phyloP scores from a whole-genome alignment of 139 green algal species.

The Tetratostichococcus sp. region DNA sequence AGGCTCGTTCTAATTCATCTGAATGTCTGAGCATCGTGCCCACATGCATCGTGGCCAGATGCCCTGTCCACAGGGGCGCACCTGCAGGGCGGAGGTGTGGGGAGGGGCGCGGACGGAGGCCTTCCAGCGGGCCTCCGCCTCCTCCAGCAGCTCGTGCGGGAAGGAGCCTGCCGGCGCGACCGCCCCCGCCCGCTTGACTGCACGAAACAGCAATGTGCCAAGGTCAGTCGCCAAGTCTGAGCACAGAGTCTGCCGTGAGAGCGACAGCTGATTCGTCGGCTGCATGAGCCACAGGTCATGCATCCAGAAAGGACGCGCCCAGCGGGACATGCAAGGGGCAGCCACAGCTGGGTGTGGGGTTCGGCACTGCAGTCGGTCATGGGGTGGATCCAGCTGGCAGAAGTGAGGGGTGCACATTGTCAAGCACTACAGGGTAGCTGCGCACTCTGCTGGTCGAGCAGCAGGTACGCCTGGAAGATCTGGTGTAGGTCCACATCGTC shows the following conservation, averaged over 20 bases:
- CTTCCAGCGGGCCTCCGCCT: conserved; percentile 21
- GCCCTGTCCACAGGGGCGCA: neutral
- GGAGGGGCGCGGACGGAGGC: neutral
- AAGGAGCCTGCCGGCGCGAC: conserved; percentile 7
- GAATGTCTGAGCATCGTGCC: too few relatives aligned
- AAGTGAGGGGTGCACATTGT: too few relatives aligned
- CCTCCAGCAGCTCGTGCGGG: conserved; percentile 24
- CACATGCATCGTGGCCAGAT: neutral
- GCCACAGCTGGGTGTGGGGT: too few relatives aligned
- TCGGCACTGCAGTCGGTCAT: too few relatives aligned
- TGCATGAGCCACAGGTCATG: too few relatives aligned
- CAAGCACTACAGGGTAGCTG: neutral
- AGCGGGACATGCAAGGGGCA: too few relatives aligned
- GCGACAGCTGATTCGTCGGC: too few relatives aligned
- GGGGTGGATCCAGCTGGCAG: too few relatives aligned
- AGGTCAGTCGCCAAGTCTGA: too few relatives aligned
- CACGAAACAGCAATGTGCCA: neutral
- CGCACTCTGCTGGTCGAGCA: conserved; percentile 15
- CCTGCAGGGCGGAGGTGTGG: neutral
- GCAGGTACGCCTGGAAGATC: conserved; percentile 35
- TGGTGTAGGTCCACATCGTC: conserved; percentile 30
- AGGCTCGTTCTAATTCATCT: too few relatives aligned
- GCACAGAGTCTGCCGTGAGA: too few relatives aligned
- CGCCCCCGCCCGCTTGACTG: neutral
- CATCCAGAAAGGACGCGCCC: too few relatives aligned